These are phyloP conservation scores for Cystoderma amianthinum DNA, from an alignment of 768 basidiomycete species.

Conservation along the genomic window DNA sequence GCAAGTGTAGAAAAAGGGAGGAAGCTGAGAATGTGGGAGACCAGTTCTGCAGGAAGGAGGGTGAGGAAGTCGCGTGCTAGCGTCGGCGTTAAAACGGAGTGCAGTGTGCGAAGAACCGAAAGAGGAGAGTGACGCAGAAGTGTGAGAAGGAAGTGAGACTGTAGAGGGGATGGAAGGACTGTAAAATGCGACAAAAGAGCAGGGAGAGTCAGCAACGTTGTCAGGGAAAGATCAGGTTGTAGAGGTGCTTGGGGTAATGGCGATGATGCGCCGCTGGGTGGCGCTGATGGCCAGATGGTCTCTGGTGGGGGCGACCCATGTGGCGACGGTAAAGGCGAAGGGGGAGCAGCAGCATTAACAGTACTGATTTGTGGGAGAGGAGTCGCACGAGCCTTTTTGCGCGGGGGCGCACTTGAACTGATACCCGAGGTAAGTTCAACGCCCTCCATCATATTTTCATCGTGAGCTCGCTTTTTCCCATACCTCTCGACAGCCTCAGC, in stretches of 20 bases:
- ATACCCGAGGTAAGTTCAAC: slow-evolving; percentile 34
- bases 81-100: slow-evolving; percentile 84
- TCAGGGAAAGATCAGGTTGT: slow-evolving; percentile 76
- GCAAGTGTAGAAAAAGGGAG: slow-evolving; percentile 80
- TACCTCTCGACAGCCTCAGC: slow-evolving; percentile 81
- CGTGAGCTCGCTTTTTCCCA: slow-evolving; percentile 77
- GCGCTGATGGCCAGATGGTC: slow-evolving; percentile 73
- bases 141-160: slow-evolving; percentile 91
- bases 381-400: slow-evolving; percentile 72
- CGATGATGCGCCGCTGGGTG: slow-evolving; percentile 72
- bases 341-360: slow-evolving; percentile 69
- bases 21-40: slow-evolving; percentile 80
- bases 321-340: slow-evolving; percentile 80
- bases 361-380: slow-evolving; percentile 55
- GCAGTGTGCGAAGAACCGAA: slow-evolving; percentile 83
- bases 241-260: slow-evolving; percentile 64
- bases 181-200: slow-evolving; percentile 78
- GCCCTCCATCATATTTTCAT: slow-evolving; percentile 46
- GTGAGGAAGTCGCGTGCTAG: slow-evolving; percentile 93
- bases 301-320: slow-evolving; percentile 78
- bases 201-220: slow-evolving; percentile 83
- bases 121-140: slow-evolving; percentile 88
- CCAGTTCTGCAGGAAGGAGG: slow-evolving; percentile 86
- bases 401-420: slow-evolving; percentile 49
- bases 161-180: slow-evolving; percentile 69